These are phyloP conservation scores for Leccinum arenicola DNA, from an alignment of 768 basidiomycete species.

Conservation along the genomic window DNA sequence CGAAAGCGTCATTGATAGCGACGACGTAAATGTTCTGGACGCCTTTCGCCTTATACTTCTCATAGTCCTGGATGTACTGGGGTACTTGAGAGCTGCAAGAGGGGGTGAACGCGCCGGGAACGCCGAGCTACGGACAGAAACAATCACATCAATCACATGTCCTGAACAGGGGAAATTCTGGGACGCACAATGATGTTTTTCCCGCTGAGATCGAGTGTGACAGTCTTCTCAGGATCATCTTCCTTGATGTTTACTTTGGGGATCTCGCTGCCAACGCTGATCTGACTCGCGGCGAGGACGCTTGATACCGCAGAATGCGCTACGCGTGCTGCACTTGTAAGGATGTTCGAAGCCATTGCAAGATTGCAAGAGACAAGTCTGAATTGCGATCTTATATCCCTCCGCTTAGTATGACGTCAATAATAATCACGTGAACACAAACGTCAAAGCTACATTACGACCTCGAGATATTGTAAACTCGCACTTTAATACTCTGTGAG, in stretches of 20 bases:
- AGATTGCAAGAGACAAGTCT: no score
- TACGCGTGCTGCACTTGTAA: constrained; percentile 44
- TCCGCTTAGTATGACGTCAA: no score
- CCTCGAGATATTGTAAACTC: constrained; percentile 59
- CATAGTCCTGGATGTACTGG: constrained; percentile 61
- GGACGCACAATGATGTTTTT: constrained; percentile 61
- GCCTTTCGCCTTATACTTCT: constrained; percentile 75
- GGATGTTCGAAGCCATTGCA: constrained; percentile 43
- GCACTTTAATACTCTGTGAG: constrained; percentile 76
- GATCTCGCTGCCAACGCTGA: constrained; percentile 38
- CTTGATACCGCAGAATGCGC: constrained; percentile 55
- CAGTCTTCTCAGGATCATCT: constrained; percentile 42
- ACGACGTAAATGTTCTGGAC: constrained; percentile 69
- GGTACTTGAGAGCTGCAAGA: constrained; percentile 66
- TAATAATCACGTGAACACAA: no score
- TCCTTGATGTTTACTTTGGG: constrained; percentile 59
- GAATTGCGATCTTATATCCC: no score
- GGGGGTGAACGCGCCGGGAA: constrained; percentile 76
- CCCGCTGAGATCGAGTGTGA: constrained; percentile 48
- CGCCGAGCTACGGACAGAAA: constrained; percentile 51
- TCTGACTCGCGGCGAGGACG: constrained; percentile 46
- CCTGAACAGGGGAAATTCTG: not conserved
- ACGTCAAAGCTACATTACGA: no score
- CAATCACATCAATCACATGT: not conserved
- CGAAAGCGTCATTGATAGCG: constrained; percentile 78